Percentiles rank a stretch among this genome's conserved stretches.
Evolutionary conservation across 2,329 filamentous ascomycete genomes (phyloP).

Genomic region (Karstenula rhodostoma): DNA sequence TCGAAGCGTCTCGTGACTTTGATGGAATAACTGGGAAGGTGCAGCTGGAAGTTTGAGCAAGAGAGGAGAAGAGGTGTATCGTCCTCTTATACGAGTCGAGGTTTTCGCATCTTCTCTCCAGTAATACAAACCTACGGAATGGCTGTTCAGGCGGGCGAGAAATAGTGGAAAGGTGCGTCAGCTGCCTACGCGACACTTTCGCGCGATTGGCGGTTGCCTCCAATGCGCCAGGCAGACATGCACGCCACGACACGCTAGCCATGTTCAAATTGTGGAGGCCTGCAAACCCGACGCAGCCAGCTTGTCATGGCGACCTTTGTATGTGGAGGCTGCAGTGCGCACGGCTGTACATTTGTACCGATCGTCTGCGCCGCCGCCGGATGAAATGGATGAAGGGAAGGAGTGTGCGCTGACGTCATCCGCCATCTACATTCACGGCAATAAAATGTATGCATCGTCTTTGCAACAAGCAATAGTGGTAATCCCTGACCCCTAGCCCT

Average conservation of each 20-base stretch:
- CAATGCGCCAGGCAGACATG: neutral
- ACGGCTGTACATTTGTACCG: too few relatives aligned
- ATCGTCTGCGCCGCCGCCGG: neutral
- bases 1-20: neutral
- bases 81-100: neutral
- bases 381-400: neutral
- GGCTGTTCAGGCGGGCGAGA: neutral
- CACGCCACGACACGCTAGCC: neutral
- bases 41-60: neutral
- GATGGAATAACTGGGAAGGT: neutral
- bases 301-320: neutral
- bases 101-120: neutral
- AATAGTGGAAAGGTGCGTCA: neutral
- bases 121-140: neutral
- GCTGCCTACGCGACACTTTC: neutral
- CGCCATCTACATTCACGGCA: neutral
- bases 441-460: neutral
- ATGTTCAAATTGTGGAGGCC: neutral
- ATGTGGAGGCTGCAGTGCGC: too few relatives aligned
- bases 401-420: neutral
- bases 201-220: slow-evolving; percentile 8
- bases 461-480: slow-evolving; percentile 6
- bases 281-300: neutral
- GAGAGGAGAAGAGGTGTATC: neutral
- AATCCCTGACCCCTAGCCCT: slow-evolving; percentile 3